A percentile compares a stretch with the other conserved stretches of the same genome.
These are phyloP conservation scores for Tagetes patula DNA, from an alignment of 129 eudicot genomes.

Conservation along the genomic window DNA sequence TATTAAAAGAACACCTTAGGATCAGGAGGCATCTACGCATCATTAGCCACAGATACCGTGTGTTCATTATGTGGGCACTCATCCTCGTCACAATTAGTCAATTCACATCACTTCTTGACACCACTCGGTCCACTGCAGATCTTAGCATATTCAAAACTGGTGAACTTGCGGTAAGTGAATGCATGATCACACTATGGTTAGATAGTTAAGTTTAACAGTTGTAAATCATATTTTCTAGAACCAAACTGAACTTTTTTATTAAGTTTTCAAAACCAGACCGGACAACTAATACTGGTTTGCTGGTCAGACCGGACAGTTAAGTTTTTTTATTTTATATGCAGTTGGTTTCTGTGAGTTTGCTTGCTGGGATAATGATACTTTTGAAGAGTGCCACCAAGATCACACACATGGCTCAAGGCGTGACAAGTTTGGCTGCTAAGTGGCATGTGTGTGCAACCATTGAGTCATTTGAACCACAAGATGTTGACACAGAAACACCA, in stretches of 20 bases:
- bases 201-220: neutral
- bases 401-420: conserved; percentile 86
- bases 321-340: conserved; percentile 26
- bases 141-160: conserved; percentile 67
- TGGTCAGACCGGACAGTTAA: too few species aligned
- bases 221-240: neutral
- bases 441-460: conserved; percentile 96
- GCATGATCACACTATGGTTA: neutral
- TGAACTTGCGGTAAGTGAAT: conserved; percentile 77
- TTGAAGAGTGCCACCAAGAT: conserved; percentile 87
- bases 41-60: conserved; percentile 83
- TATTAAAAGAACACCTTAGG: conserved; percentile 78
- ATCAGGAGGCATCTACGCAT: conserved; percentile 81
- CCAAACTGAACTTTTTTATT: neutral
- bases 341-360: conserved; percentile 88
- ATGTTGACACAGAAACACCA: conserved; percentile 56
- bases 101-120: conserved; percentile 67
- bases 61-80: conserved; percentile 65
- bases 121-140: conserved; percentile 65
- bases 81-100: conserved; percentile 75
- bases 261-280: too few species aligned
- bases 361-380: conserved; percentile 82
- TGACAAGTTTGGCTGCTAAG: conserved; percentile 82
- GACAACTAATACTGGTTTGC: too few species aligned
- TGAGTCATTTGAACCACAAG: conserved; percentile 60